Base-by-base conservation (phyloP, 106 monocot species). In the Gastrodia elata region DNA sequence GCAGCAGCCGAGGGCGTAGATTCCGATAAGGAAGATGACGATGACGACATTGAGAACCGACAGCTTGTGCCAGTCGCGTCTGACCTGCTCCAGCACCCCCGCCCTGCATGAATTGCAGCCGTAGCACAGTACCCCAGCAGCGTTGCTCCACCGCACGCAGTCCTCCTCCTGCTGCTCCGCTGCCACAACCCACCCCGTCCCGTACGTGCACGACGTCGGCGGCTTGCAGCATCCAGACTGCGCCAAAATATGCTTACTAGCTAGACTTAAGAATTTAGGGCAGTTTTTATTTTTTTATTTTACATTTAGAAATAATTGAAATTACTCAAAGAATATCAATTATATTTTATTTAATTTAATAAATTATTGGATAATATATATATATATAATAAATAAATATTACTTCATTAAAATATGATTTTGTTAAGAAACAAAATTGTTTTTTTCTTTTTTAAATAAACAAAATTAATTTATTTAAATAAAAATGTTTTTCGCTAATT, bases 201-300 rank as follows among this genome's bases (percentile, higher is more conserved):
- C 81, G 74, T 97, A 97, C 8, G 39, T 83, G 88, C 97, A 97
- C 10, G 90, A 46, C 30, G 90, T 97, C 4, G 97, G 97, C 9
- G 97, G 97, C 83, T 97, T 97, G 78, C 97, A 97, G 73, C 97
- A 97, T 0, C 97, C 97, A 2, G 92, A 93, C 97, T 97, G 89
- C 30, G 14, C 14, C 1, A 2, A 13, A 65, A 15, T 8, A 64
- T n/a, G 55, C 11, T 9, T 8, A 42, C 11, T 9, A 42, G 42
- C 11, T 18, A n/a, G n/a, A n/a, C n/a, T n/a, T n/a, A n/a, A n/a
- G 13, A 46, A 46, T 18, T 11, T 15, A 46, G 46, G 46, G 46
- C 46, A 11, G 3, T 16, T 46, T 46, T 46, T 46, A 9, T 42
- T 41, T 41, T 41, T 41, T 41, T 41, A 2, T 41, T 41, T 41